Base-by-base conservation (phyloP, 1,284 basidiomycete species). In the Amylostereum areolatum region DNA sequence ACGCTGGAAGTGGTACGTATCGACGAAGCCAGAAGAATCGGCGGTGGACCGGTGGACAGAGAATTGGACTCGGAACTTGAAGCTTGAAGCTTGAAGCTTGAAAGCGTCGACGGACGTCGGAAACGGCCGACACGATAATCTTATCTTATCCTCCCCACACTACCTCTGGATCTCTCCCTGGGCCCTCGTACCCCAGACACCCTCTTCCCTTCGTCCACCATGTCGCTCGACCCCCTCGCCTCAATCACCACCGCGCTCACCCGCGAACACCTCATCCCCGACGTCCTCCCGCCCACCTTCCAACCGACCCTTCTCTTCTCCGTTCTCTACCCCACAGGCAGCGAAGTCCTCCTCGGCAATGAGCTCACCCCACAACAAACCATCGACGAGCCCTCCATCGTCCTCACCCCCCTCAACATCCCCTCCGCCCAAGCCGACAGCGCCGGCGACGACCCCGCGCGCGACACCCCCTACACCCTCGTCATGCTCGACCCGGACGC, bases 401-500 rank as follows among this genome's bases (percentile, higher is more conserved):
- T 65, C 37, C 70, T 83, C 40, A 68, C 72, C 5, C 75, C 79
- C 3, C 66, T 76, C 62, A 67, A 64, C 37, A 64, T 68, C 18
- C 56, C 63, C 3, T 66, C 63, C 8, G 65, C 65, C 43, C 60
- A 61, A 47, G 63, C 55, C 1, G 61, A 59, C 12, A 56, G 54
- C 27, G 49, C 42, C 10, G 55, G 52, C 7, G 49, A 46, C 29
- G 48, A 45, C 10, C 57, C 53, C 12, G 50, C 51, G 6, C 61
- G 59, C 2, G 74, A 74, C 43, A 59, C 69, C 3, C 71, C 70
- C 5, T 85, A 83, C 57, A 84, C 83, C 2, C 66, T 85, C 27
- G 77, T 77, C 31, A 77, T 85, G 77, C 71, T 78, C n/a, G 83
- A 85, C 59, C 82, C 82, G 0, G 83, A 86, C 57, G 83, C 82